phyloP scores from a whole-genome alignment of 2,329 filamentous ascomycete species.

The Pseudocercospora vitis region DNA sequence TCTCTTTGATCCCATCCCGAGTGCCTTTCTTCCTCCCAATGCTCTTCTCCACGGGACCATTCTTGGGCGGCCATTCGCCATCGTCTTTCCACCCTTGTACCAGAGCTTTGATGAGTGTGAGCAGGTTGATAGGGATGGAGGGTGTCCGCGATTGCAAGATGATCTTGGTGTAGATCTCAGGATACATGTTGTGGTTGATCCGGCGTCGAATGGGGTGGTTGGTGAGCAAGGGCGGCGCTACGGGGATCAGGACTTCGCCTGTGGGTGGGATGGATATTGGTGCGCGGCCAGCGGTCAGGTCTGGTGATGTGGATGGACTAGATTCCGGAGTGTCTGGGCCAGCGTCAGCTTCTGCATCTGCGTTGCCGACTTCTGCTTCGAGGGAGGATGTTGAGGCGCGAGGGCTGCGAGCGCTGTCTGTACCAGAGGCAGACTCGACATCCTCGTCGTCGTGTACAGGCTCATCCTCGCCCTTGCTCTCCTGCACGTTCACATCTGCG shows the following conservation, averaged over 20 bases:
- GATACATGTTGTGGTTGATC: conserved; percentile 72
- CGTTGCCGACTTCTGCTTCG: conserved; percentile 9
- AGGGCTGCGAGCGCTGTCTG: conserved; percentile 24
- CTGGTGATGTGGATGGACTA: conserved; percentile 20
- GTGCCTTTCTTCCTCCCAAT: conserved; percentile 40
- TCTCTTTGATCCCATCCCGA: conserved; percentile 40
- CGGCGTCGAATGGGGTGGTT: conserved; percentile 74
- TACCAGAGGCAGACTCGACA: conserved; percentile 33
- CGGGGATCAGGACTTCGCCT: conserved; percentile 58
- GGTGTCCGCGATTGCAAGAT: conserved; percentile 77
- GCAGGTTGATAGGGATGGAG: conserved; percentile 82
- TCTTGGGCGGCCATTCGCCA: conserved; percentile 83
- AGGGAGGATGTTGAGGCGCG: conserved; percentile 44
- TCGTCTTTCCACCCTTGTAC: conserved; percentile 91
- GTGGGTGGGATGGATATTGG: conserved; percentile 14
- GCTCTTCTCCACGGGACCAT: conserved; percentile 50
- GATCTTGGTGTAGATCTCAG: conserved; percentile 86
- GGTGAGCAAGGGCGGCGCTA: conserved; percentile 72
- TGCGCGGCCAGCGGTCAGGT: conserved; percentile 12
- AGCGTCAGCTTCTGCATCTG: neutral
- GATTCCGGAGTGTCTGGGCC: conserved; percentile 22
- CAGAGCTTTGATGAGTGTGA: conserved; percentile 75
- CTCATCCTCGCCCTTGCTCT: conserved; percentile 8
- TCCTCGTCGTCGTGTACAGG: too few relatives aligned
- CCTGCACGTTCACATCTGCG: conserved; percentile 10